Evolutionary conservation across 2,329 filamentous ascomycete genomes (phyloP), one percentile per base, ranked within the genome.

Genomic region (Rosellinia necatrix): DNA sequence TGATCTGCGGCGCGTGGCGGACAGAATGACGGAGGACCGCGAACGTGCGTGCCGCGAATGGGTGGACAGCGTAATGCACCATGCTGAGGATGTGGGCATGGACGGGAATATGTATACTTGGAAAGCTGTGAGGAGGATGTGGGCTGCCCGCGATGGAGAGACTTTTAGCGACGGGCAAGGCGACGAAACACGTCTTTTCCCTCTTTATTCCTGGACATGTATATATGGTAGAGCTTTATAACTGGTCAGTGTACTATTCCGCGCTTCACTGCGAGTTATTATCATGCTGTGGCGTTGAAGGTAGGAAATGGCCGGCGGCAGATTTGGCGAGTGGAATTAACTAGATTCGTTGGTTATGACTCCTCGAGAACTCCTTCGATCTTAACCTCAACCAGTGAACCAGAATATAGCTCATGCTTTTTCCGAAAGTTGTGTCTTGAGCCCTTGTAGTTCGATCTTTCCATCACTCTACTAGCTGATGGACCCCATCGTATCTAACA

Each of bases 71-170:
- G 55, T 58, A 54, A 58, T 58, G 50, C 55, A 50, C 50, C 34
- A 54, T 58, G 55, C 50, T 50, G 50, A 58, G 44, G 55, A 58
- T 50, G 44, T 54, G 38, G 55, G 55, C 55, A 58, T 54, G 50
- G 55, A 58, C 55, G 50, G 46, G 50, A 58, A 54, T 54, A 41
- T 30, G 40, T 50, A 58, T 58, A 54, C 55, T 54, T 58, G 50
- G 55, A 50, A 46, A 54, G 55, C 50, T 58, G 55, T 58, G 50
- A 58, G 50, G 50, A 58, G 55, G 50, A 58, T 58, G 55, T 58
- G 50, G 55, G 50, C 55, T 58, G 55, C 55, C 48, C 55, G 55
- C 50, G 50, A 58, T 58, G 50, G 50, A 54, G 50, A 58, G 47
- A 58, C 44, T 42, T 58, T 58, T 54, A 42, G 41, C 40, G 50